These are phyloP conservation scores for Dendrobium officinale DNA, from an alignment of 106 monocot species.

Conservation along the genomic window DNA sequence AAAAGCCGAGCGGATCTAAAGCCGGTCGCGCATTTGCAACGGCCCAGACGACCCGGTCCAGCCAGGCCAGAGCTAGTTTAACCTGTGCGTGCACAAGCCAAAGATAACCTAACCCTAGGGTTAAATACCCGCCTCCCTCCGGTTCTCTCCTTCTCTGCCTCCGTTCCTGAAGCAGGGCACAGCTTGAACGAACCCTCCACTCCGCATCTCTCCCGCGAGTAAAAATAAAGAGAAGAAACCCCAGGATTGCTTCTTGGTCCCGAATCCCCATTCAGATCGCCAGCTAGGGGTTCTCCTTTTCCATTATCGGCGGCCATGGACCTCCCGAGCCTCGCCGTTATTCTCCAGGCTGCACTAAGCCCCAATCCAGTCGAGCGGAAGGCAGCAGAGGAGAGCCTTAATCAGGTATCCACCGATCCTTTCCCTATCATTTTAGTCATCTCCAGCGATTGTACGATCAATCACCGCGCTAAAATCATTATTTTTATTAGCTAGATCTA, in stretches of 20 bases:
- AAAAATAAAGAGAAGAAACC: not conserved
- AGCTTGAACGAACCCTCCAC: not conserved
- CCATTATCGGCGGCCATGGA: conserved; percentile 47
- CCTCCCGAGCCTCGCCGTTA: conserved; percentile 52
- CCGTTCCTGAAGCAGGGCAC: not conserved
- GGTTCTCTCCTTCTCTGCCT: conserved; percentile 4
- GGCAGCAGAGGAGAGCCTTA: conserved; percentile 86
- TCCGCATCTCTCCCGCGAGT: not conserved
- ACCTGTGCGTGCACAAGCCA: not conserved
- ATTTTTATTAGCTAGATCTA: not conserved
- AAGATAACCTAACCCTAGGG: conserved; percentile 39
- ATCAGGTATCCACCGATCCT: conserved; percentile 44
- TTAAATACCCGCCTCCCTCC: conserved; percentile 21
- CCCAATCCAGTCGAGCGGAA: conserved; percentile 76
- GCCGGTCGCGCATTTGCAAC: not conserved
- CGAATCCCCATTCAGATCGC: not conserved
- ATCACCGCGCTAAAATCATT: not conserved
- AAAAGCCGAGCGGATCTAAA: not conserved
- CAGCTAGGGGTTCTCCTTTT: not conserved
- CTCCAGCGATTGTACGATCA: not conserved
- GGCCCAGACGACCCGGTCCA: not conserved
- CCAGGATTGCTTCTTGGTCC: not conserved
- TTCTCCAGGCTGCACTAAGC: conserved; percentile 87
- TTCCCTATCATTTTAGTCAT: not conserved
- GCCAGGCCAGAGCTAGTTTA: not conserved